These are phyloP conservation scores for Extremus antarcticus DNA, from an alignment of 495 filamentous ascomycete species.

Conservation along the genomic window DNA sequence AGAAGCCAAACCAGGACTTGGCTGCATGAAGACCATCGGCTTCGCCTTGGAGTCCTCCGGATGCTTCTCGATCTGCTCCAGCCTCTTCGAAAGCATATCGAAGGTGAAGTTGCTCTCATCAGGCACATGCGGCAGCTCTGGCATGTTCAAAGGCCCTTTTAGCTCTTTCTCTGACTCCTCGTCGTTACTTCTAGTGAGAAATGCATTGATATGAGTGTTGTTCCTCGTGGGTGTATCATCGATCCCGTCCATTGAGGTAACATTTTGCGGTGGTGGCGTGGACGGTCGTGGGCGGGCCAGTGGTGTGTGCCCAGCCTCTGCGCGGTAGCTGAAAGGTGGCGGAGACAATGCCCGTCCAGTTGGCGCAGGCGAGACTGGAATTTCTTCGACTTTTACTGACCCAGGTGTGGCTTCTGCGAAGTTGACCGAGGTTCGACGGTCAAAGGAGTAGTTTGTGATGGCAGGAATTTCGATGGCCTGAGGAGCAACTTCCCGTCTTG, in stretches of 20 bases:
- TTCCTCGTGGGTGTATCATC: slow-evolving; percentile 19
- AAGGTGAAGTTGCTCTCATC: slow-evolving; percentile 18
- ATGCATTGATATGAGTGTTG: slow-evolving; percentile 20
- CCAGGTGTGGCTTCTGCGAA: slow-evolving; percentile 2
- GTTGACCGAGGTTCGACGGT: slow-evolving; percentile 1
- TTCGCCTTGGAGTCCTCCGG: slow-evolving; percentile 5
- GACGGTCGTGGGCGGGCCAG: slow-evolving; percentile 7
- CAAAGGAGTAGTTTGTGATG: background rate
- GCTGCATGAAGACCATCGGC: slow-evolving; percentile 7
- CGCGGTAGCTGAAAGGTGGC: slow-evolving; percentile 11
- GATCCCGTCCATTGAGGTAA: slow-evolving; percentile 2
- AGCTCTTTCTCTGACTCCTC: slow-evolving; percentile 39
- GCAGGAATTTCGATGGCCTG: slow-evolving; percentile 8
- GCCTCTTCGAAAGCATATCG: slow-evolving; percentile 10
- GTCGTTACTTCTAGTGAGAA: slow-evolving; percentile 3
- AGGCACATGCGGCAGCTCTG: slow-evolving; percentile 16
- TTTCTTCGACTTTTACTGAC: slow-evolving; percentile 12
- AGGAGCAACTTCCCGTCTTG: slow-evolving; percentile 8
- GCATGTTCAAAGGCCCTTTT: slow-evolving; percentile 18
- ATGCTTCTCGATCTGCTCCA: slow-evolving; percentile 10
- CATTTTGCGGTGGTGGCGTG: slow-evolving; percentile 6
- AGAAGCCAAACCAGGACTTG: slow-evolving; percentile 12
- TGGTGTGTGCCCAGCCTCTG: slow-evolving; percentile 20
- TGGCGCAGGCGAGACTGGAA: slow-evolving; percentile 14
- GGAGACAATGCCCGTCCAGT: slow-evolving; percentile 8